Percentiles rank a stretch among this genome's conserved stretches.
Evolutionary conservation across 495 filamentous ascomycete species (phyloP).

Genomic region (Baudoinia panamericana): DNA sequence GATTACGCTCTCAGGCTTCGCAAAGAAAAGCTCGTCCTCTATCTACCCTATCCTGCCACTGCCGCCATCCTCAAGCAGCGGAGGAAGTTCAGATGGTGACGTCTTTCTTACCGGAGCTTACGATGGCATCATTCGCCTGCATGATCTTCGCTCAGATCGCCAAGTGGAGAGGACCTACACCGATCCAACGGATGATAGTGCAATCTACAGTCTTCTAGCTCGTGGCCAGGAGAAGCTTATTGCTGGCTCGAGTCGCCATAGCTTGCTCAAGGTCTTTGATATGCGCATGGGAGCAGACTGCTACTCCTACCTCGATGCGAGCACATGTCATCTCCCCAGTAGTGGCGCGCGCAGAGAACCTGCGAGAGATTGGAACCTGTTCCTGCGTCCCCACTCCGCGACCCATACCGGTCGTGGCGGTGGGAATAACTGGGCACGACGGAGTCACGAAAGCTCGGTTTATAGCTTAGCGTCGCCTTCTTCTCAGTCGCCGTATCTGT

Average conservation of each 20-base stretch:
- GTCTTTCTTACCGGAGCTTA: constrained; percentile 51
- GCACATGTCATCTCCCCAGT: neutral
- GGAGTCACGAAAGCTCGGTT: constrained; percentile 32
- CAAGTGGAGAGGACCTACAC: constrained; percentile 37
- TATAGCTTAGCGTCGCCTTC: constrained; percentile 49
- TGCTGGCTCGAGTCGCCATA: constrained; percentile 43
- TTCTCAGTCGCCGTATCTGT: constrained; percentile 41
- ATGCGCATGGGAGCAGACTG: constrained; percentile 40
- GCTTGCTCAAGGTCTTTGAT: constrained; percentile 52
- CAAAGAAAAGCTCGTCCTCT: constrained; percentile 15
- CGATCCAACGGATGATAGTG: constrained; percentile 42
- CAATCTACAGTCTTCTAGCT: constrained; percentile 47
- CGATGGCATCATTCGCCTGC: constrained; percentile 49
- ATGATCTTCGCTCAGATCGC: constrained; percentile 47
- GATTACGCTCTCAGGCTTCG: neutral
- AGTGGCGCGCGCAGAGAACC: neutral
- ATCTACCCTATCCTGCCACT: constrained; percentile 44
- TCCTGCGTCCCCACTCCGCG: constrained; percentile 13
- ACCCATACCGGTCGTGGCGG: neutral
- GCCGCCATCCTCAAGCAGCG: constrained; percentile 21
- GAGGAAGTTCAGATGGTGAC: constrained; percentile 30
- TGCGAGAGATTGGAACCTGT: constrained; percentile 19
- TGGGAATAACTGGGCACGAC: constrained; percentile 21
- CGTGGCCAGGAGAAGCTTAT: constrained; percentile 45
- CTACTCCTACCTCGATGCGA: constrained; percentile 23